A percentile compares a stretch with the other conserved stretches of the same genome.
Evolutionary conservation across 805 yeast genomes (phyloP).

Genomic region (Pichia nanzhaoensis): DNA sequence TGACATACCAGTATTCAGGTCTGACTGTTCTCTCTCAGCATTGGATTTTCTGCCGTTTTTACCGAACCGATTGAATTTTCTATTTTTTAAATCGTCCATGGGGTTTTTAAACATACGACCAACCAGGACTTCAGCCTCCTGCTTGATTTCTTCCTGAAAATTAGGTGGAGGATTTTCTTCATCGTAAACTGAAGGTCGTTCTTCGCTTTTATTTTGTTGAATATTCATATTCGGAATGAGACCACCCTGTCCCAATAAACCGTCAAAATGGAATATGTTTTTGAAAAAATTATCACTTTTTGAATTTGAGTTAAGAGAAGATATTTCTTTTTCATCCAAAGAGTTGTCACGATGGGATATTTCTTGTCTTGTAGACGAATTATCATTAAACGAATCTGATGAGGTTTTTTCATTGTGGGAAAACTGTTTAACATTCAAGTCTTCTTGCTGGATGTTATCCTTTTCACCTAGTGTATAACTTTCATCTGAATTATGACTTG

Average conservation of each 20-base stretch:
- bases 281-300: constrained; percentile 9
- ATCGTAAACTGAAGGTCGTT: background rate
- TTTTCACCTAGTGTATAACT: background rate
- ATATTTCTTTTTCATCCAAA: background rate
- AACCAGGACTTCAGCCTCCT: constrained; percentile 51
- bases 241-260: constrained; percentile 14
- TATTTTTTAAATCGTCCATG: constrained; percentile 23
- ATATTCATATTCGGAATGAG: constrained; percentile 9
- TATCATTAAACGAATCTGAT: background rate
- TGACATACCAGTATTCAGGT: background rate
- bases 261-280: constrained; percentile 13
- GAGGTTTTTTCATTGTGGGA: background rate
- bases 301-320: background rate
- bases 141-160: constrained; percentile 34
- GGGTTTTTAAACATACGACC: constrained; percentile 12
- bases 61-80: background rate
- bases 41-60: background rate
- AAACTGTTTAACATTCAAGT: background rate
- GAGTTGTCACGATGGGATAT: too few species aligned
- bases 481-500: background rate
- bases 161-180: constrained; percentile 17
- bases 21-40: background rate
- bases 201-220: background rate
- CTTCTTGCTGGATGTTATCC: background rate
- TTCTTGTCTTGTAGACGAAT: too few species aligned